Evolutionary conservation across 148 eudicot genomes (phyloP), one percentile per base, ranked within the genome.

Genomic region (Chenopodium album): DNA sequence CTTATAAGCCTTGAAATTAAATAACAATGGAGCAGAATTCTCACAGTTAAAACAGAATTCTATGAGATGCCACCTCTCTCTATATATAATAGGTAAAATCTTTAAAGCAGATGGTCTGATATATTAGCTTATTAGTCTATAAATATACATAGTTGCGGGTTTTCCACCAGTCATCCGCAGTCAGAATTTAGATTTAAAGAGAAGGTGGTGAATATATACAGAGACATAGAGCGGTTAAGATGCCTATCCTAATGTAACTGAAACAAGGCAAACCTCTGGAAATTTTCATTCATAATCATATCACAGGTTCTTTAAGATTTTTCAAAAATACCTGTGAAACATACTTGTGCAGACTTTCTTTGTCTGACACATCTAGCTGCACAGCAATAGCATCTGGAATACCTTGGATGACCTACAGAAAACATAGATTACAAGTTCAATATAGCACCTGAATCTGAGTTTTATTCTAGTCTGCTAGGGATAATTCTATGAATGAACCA

Each of bases 311-410:
- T 37, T 65, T 16, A 34, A 65, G 48, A 65, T 37, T 2, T 59
- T 52, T 69, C 2, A 26, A 20, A 77, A 41, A 37, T 83, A 93
- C 99, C 98, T 92, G 88, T 68, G 93, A 88, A 80, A 96, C 80
- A 66, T 89, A 92, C n/a, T 90, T 87, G 64, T 76, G 54, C 44
- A 96, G 95, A 79, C 83, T 85, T 78, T 80, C 86, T 77, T 85
- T 77, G 86, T 91, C 90, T 82, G 79, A 81, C 67, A 92, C 91
- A 89, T 96, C 94, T 70, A 96, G 97, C 87, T 92, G 89, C 75
- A 92, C 89, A n/a, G 98, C 95, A 81, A 82, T 92, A 75, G 99
- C 97, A 90, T 96, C 87, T 80, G 91, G 90, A 82, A 96, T 89
- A 68, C 97, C 98, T 83, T 91, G 91, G 65, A 80, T 82, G 67